Base-by-base conservation (phyloP, 805 yeast genomes). In the Maudiozyma bulderi region DNA sequence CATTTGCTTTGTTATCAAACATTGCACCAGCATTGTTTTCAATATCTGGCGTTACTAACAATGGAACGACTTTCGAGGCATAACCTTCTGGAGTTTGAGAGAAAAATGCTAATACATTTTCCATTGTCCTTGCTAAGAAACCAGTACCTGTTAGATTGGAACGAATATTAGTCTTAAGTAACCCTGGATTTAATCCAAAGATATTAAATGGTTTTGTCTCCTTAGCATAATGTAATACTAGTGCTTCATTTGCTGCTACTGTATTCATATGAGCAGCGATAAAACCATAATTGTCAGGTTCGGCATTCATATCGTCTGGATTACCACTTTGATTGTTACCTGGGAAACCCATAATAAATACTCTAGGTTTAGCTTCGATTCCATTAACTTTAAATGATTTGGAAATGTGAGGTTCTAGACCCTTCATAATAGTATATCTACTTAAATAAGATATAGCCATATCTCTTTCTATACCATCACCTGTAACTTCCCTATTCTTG, bases 211-310 rank as follows among this genome's bases (percentile, higher is more conserved):
- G 61, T 29, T 51, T 50, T n/a, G 13, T 29, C 13, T 53, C 44
- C 13, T 49, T 51, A 3, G 50, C 52, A 15, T 28, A 42, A 44
- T 59, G 57, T 8, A 54, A 39, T 1, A 70, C 72, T 28, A 71
- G 50, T 1, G 69, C 59, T 51, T 71, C 75, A 49, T 71, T 71
- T 1, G 72, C 73, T 2, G 74, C 74, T n/a, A 71, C 73, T 0
- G 74, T 71, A 45, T 58, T 69, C 68, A 64, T 61, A 49, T 71
- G 75, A 3, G 72, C 64, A 7, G 45, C 48, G 34, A 52, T 38
- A 9, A 58, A 57, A 8, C 58, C 55, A 54, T 71, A 71, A 1
- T 46, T 48, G 20, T 55, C 50, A 34, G 50, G 49, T 11, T 67
- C 71, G 11, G 62, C 60, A 47, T 71, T 71, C 45, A 70, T 49